Base-by-base conservation (phyloP, 176 grass and related monocot genomes). In the Zizania latifolia region DNA sequence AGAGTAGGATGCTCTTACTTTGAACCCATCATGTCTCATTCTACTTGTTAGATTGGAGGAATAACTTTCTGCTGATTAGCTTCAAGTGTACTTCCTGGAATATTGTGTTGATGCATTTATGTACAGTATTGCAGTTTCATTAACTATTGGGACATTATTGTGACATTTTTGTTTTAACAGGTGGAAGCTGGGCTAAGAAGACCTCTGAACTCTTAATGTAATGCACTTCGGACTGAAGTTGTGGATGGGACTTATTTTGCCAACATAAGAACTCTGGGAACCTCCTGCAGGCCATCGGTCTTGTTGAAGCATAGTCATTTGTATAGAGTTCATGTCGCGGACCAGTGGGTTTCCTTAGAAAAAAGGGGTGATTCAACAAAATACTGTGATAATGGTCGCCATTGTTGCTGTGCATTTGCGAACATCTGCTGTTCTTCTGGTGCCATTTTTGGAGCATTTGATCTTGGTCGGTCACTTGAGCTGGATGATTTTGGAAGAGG, bases 141-240 rank as follows among this genome's bases (percentile, higher is more conserved):
- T 65, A 37, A 10, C 43, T 51, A 15, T 63, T 39, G 14, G 17
- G 57, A 50, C 46, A 62, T 62, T 8, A 13, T 64, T 48, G 26
- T 78, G 37, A 75, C 11, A 1, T 12, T 68, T 21, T n/a, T n/a
- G n/a, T n/a, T 28, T 35, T 70, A 45, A 65, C 71, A 90, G 88
- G 45, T 90, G 15, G 83, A 90, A 68, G 67, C 17, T 75, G 88
- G 69, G 59, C 70, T 90, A 58, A 90, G 83, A 83, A 82, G 70
- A 82, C 88, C 88, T 19, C 64, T 90, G 83, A 86, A 75, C 57
- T 76, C 74, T 2, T 64, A 22, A 74, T 45, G n/a, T n/a, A n/a
- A n/a, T n/a, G n/a, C n/a, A n/a, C n/a, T n/a, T n/a, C 14, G 9
- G 68, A 78, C 30, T 82, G 35, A 50, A 31, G 44, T 34, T 75